A percentile compares a stretch with the other conserved stretches of the same genome.
phyloP scores from a whole-genome alignment of 2,329 filamentous ascomycete species.

The Neopestalotiopsis clavispora region DNA sequence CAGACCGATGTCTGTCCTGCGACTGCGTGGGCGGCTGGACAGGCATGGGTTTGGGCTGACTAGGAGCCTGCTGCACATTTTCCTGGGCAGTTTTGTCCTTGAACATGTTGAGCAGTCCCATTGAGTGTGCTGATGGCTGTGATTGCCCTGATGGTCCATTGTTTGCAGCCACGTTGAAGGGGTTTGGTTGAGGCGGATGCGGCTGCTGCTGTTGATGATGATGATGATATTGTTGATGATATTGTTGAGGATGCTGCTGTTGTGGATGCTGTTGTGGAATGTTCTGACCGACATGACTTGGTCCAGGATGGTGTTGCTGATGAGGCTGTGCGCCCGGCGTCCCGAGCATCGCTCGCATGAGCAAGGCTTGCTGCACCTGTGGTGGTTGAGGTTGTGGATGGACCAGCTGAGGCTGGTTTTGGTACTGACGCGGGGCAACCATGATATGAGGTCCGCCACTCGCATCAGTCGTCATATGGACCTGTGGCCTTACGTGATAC shows the following conservation, averaged over 20 bases:
- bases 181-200: conserved; percentile 19
- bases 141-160: conserved; percentile 20
- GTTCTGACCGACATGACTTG: conserved; percentile 28
- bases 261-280: conserved; percentile 29
- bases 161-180: conserved; percentile 16
- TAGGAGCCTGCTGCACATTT: conserved; percentile 10
- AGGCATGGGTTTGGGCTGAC: conserved; percentile 20
- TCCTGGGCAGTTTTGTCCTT: conserved; percentile 38
- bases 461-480: conserved; percentile 28
- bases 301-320: conserved; percentile 23
- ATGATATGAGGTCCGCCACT: conserved; percentile 23
- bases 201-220: conserved; percentile 32
- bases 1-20: conserved; percentile 50
- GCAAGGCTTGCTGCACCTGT: conserved; percentile 58
- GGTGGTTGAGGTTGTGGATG: conserved; percentile 59
- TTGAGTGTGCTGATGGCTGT: conserved; percentile 32
- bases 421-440: conserved; percentile 34
- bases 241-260: conserved; percentile 26
- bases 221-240: conserved; percentile 17
- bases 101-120: conserved; percentile 45
- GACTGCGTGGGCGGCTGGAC: not conserved
- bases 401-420: conserved; percentile 37
- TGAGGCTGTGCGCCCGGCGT: conserved; percentile 39
- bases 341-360: conserved; percentile 45
- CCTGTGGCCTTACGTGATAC: conserved; percentile 33